phyloP scores from a whole-genome alignment of 2,329 filamentous ascomycete genomes.

The Nectriaceae sp. region DNA sequence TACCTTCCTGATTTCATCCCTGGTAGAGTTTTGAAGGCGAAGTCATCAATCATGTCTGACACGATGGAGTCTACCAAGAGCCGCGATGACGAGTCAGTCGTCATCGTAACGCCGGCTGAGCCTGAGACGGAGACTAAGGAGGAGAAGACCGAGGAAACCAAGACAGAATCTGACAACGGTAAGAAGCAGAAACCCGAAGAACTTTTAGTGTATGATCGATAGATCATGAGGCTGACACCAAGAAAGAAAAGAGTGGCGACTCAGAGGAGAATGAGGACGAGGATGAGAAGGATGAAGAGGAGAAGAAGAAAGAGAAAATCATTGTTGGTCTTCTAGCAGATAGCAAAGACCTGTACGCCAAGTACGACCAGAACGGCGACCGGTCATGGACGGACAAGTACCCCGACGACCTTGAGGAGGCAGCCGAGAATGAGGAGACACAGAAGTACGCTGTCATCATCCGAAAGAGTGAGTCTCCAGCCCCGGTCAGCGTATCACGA shows the following conservation, averaged over 20 bases:
- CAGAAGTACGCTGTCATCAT: slow-evolving; percentile 62
- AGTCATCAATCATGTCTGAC: not conserved
- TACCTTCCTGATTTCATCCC: not conserved
- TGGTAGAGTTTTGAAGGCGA: not conserved
- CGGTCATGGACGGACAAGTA: slow-evolving; percentile 58
- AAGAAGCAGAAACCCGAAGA: slow-evolving; percentile 2
- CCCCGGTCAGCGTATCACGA: not conserved
- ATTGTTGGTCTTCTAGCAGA: slow-evolving; percentile 39
- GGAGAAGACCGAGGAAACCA: slow-evolving; percentile 14
- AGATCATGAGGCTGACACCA: slow-evolving; percentile 1
- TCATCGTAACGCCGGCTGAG: slow-evolving; percentile 24
- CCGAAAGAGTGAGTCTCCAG: slow-evolving; percentile 45
- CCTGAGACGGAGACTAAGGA: slow-evolving; percentile 16
- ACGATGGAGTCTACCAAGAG: slow-evolving; percentile 23
- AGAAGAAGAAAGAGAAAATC: slow-evolving; percentile 19
- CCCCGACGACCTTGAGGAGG: slow-evolving; percentile 55
- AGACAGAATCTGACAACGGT: slow-evolving; percentile 13
- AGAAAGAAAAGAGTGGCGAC: slow-evolving; percentile 6
- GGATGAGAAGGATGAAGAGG: slow-evolving; percentile 4
- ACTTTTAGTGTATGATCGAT: not conserved
- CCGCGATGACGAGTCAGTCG: slow-evolving; percentile 19
- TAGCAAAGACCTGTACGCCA: slow-evolving; percentile 46
- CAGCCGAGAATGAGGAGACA: slow-evolving; percentile 62
- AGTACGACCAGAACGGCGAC: slow-evolving; percentile 48
- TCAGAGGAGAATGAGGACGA: slow-evolving; percentile 6